These are phyloP conservation scores for Chrysoporthe puriensis DNA, from an alignment of 2,329 filamentous ascomycete species.

Conservation along the genomic window DNA sequence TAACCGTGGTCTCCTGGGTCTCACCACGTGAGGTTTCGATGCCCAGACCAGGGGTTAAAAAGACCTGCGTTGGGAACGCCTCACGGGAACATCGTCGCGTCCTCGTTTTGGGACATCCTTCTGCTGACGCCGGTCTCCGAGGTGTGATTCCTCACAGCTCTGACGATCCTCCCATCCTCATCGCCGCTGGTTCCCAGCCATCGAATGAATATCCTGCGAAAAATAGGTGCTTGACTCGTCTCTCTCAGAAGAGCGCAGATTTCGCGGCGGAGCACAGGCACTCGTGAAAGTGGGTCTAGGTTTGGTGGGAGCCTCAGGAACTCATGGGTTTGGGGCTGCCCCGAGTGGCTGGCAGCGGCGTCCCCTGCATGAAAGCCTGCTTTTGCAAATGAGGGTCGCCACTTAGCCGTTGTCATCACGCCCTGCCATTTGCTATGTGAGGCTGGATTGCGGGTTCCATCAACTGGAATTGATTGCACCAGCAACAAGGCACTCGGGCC, in stretches of 20 bases:
- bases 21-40: neutral
- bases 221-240: slow-evolving; percentile 16
- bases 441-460: slow-evolving; percentile 22
- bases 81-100: neutral
- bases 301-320: slow-evolving; percentile 22
- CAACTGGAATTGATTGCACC: slow-evolving; percentile 7
- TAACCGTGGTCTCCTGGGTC: slow-evolving; percentile 11
- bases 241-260: slow-evolving; percentile 1
- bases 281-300: slow-evolving; percentile 23
- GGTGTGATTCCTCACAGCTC: too few species aligned
- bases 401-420: slow-evolving; percentile 19
- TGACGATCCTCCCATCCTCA: neutral
- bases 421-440: slow-evolving; percentile 24
- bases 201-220: neutral
- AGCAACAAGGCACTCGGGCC: slow-evolving; percentile 18
- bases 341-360: slow-evolving; percentile 23
- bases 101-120: neutral
- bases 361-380: slow-evolving; percentile 23
- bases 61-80: neutral
- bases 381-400: slow-evolving; percentile 26
- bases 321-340: slow-evolving; percentile 21
- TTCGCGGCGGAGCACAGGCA: neutral
- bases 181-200: slow-evolving; percentile 9
- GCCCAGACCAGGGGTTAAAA: neutral
- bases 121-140: too few species aligned